Percentiles rank a stretch among this genome's conserved stretches.
phyloP scores from a whole-genome alignment of 2,329 filamentous ascomycete genomes.

The Thielaviopsis populi region DNA sequence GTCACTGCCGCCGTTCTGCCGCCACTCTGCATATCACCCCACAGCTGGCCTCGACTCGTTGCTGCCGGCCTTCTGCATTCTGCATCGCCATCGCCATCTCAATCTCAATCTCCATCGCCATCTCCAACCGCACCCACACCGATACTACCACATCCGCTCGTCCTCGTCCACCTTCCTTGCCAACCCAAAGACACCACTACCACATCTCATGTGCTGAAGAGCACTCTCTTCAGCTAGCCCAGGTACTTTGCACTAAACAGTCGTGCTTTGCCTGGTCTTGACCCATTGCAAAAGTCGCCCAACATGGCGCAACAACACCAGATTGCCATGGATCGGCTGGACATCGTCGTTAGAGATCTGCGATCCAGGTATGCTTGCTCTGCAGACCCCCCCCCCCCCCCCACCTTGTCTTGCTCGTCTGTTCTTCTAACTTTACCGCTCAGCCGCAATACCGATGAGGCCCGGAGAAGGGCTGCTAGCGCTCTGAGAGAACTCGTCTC shows the following conservation, averaged over 20 bases:
- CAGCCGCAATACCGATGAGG: slow-evolving; percentile 28
- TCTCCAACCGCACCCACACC: neutral
- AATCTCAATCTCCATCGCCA: too few relatives aligned
- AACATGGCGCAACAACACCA: slow-evolving; percentile 28
- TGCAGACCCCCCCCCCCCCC: neutral
- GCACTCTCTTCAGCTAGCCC: slow-evolving; percentile 3
- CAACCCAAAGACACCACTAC: neutral
- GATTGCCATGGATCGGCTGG: slow-evolving; percentile 40
- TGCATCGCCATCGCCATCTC: too few relatives aligned
- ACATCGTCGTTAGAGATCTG: slow-evolving; percentile 39
- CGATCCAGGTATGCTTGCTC: slow-evolving; percentile 34
- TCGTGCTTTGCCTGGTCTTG: slow-evolving; percentile 12
- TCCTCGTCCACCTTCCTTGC: neutral
- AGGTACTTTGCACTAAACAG: slow-evolving; percentile 10
- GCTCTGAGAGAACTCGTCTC: slow-evolving; percentile 41
- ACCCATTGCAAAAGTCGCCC: slow-evolving; percentile 11
- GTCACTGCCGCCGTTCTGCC: too few relatives aligned
- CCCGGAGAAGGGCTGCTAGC: slow-evolving; percentile 36
- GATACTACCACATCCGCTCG: neutral
- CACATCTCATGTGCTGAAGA: slow-evolving; percentile 13
- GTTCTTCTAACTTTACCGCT: slow-evolving; percentile 5
- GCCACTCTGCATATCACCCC: neutral
- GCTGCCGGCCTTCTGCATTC: too few relatives aligned
- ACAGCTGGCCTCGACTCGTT: neutral
- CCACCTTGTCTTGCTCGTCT: neutral